Evolutionary conservation across 1,284 basidiomycete species (phyloP), one percentile per base, ranked within the genome.

Genomic region (Schizophyllum commune): DNA sequence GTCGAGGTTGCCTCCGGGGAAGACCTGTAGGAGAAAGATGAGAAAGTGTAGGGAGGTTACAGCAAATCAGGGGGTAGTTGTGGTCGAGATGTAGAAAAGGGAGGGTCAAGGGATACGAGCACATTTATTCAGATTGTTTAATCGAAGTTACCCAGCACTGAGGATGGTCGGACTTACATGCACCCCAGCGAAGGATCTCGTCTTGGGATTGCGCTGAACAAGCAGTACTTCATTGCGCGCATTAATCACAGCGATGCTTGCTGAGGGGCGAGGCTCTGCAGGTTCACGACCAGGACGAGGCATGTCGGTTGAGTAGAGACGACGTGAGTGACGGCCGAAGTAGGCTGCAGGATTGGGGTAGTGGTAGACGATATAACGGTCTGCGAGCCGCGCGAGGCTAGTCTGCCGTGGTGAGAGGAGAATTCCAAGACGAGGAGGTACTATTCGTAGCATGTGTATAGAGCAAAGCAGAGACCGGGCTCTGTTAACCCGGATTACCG

Each of bases 1-100:
- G 71, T 89, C 87, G 58, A 77, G 79, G 68, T 88, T 88, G 9
- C 88, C 88, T 21, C 88, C 88, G 17, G 88, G 88, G 68, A 89
- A 90, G 22, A 89, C 88, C 87, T 89, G 63, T 11, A 64, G 51
- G n/a, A 54, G 60, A 52, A 13, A 21, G 27, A 32, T 52, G 58
- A 32, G 27, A 56, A 39, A 39, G 34, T 39, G 34, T 13, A 39
- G 6, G 13, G 34, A 39, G 34, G 58, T 33, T 27, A 32, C 13
- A 21, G 52, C 21, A 55, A 27, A 11, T 53, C 34, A n/a, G n/a
- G n/a, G n/a, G n/a, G n/a, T n/a, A n/a, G n/a, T n/a, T n/a, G n/a
- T n/a, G n/a, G n/a, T 62, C 22, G 56, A 19, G 13, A 32, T 56
- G 33, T 57, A 60, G 47, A 32, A 15, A 33, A n/a, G 17, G 22